Base-by-base conservation (phyloP, 371 early-diverging fungal species). In the Mucor velutinosus region DNA sequence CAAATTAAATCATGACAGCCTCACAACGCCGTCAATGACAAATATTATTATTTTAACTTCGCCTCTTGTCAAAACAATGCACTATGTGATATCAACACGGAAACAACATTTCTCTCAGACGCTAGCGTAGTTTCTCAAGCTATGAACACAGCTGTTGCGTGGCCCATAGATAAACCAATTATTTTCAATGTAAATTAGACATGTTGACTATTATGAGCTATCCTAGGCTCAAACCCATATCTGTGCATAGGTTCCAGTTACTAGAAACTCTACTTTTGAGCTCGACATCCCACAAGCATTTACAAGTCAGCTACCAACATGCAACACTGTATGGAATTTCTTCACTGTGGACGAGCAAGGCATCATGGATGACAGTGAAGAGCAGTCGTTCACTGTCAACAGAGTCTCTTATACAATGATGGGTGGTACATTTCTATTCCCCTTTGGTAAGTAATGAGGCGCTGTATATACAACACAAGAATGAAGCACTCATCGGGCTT, bases 21-120 rank as follows among this genome's bases (percentile, higher is more conserved):
- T 25, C 23, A 53, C 53, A 7, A 27, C 23, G 3, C 14, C 53
- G 15, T 0, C 23, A 53, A 27, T 53, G 27, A 53, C 23, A 53
- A 53, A 53, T 53, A 27, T 53, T 27, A 53, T 53, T 53, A 53
- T 53, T 53, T 53, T 14, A 53, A 53, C 27, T 53, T 53, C 23
- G 53, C 27, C 23, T 53, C 53, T 53, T 53, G 53, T 21, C 53
- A 53, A 53, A 27, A 27, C 53, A 25, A 27, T 15, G 23, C 27
- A 0, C 14, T 14, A 1, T 27, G 25, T 27, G 27, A 27, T 27
- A 27, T 25, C 27, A 14, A 15, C 14, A 27, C 14, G 14, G 25
- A 53, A 25, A 27, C 25, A 25, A 1, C 23, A 4, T 14, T 27
- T 15, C 14, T 53, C 11, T 53, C 53, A 14, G 4, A 53, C 14